Evolutionary conservation across 805 yeast genomes (phyloP).

Genomic region (Candida manassasensis): DNA sequence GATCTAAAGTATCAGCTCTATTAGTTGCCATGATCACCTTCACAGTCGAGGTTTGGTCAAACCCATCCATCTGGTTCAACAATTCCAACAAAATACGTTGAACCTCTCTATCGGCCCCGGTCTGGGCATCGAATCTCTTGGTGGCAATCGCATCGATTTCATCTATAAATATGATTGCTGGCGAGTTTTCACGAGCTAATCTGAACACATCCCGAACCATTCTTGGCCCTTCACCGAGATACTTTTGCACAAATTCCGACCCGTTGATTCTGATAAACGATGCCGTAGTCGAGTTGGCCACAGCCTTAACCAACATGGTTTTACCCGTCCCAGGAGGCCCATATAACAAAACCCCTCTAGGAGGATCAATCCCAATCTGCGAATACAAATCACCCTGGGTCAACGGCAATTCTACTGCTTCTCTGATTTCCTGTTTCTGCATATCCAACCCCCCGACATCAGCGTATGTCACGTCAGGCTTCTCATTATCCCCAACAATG

Average conservation of each 20-base stretch:
- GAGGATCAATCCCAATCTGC: constrained; percentile 98
- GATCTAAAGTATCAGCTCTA: constrained; percentile 98
- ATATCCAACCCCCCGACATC: constrained; percentile 98
- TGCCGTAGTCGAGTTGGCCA: constrained; percentile 94
- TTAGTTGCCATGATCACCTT: constrained; percentile 99
- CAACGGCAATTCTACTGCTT: constrained; percentile 95
- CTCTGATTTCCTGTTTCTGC: constrained; percentile 98
- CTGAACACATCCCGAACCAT: constrained; percentile 99
- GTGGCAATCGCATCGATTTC: constrained; percentile 99
- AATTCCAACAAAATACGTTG: constrained; percentile 95
- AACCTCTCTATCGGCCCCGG: constrained; percentile 99
- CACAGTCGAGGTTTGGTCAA: constrained; percentile 91
- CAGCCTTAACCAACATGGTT: constrained; percentile 98
- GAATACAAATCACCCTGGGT: constrained; percentile 93
- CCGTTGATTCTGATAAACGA: constrained; percentile 96
- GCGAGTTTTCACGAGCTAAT: constrained; percentile 95
- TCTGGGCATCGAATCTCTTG: constrained; percentile 98
- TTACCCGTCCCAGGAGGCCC: constrained; percentile 99
- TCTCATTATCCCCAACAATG: constrained; percentile 90
- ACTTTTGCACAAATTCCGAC: constrained; percentile 96
- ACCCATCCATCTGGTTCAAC: constrained; percentile 98
- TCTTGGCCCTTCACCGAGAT: constrained; percentile 98
- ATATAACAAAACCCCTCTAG: constrained; percentile 92
- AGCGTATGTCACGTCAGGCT: constrained; percentile 88
- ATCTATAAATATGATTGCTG: constrained; percentile 94